Conservation (phyloP, 345 rosid species). For the Garcia nutans region DNA sequence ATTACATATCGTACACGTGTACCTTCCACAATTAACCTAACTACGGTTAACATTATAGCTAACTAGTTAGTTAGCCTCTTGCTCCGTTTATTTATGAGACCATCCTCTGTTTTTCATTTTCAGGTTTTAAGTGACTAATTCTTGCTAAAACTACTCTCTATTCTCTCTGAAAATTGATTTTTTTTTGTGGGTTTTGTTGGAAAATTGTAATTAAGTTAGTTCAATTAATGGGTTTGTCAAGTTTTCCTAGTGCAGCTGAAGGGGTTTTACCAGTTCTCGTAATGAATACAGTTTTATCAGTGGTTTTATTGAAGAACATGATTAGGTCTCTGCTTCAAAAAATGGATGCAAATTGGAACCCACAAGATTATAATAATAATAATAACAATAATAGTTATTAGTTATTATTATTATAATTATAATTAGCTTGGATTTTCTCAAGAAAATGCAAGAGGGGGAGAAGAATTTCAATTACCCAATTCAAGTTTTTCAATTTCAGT, state of each 20-base stretch:
- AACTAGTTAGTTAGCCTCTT: constrained; percentile 17
- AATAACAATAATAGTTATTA: too few relatives aligned
- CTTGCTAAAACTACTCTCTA: neutral
- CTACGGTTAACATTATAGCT: constrained; percentile 19
- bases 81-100: neutral
- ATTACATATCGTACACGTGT: constrained; percentile 38
- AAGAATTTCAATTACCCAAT: constrained; percentile 49
- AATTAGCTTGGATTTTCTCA: neutral
- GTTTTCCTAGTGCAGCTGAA: constrained; percentile 54
- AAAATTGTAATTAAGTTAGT: too few relatives aligned
- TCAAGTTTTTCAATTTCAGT: constrained; percentile 41
- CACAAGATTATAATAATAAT: constrained; percentile 1
- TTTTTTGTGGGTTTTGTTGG: neutral
- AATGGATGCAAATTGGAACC: constrained; percentile 16
- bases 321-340: constrained; percentile 38
- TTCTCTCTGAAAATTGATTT: too few relatives aligned
- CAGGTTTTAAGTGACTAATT: too few relatives aligned
- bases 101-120: too few relatives aligned
- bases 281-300: constrained; percentile 59
- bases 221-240: constrained; percentile 64
- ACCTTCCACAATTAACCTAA: constrained; percentile 16
- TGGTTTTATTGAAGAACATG: constrained; percentile 58
- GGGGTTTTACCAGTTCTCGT: constrained; percentile 68
- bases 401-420: too few relatives aligned
- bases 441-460: constrained; percentile 30